Evolutionary conservation across 2,329 filamentous ascomycete species (phyloP).

Genomic region (Alternaria sp.): DNA sequence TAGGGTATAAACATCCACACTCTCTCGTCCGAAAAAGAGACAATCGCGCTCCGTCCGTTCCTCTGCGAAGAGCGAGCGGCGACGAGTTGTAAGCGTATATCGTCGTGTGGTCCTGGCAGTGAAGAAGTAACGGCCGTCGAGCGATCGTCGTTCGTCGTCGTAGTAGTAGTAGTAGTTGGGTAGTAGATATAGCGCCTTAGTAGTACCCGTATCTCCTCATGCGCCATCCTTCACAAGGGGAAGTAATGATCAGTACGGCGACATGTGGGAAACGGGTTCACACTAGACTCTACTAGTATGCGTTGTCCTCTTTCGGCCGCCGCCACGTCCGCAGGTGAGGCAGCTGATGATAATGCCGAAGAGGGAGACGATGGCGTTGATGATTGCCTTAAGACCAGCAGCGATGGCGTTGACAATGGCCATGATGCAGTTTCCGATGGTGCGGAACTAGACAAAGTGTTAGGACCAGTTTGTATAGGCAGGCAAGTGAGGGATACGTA

Average conservation of each 20-base stretch:
- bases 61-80: not conserved
- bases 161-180: not conserved
- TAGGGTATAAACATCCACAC: conserved; percentile 6
- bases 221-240: conserved; percentile 5
- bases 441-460: conserved; percentile 46
- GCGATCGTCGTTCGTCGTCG: not conserved
- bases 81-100: not conserved
- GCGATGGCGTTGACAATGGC: conserved; percentile 56
- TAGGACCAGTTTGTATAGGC: conserved; percentile 21
- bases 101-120: not conserved
- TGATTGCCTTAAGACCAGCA: conserved; percentile 54
- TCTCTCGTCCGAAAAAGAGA: not conserved
- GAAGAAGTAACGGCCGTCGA: not conserved
- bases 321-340: conserved; percentile 56
- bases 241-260: not conserved
- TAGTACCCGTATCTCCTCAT: conserved; percentile 6
- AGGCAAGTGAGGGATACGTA: conserved; percentile 59
- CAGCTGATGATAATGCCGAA: conserved; percentile 58
- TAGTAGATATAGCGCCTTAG: not conserved
- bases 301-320: conserved; percentile 44
- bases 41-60: not conserved
- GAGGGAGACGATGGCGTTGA: conserved; percentile 57
- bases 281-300: conserved; percentile 49
- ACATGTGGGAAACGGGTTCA: conserved; percentile 20
- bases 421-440: conserved; percentile 56